Percentiles rank a stretch among this genome's conserved stretches.
Conservation (phyloP, 768 basidiomycete species). For the Mycena belliarum region DNA sequence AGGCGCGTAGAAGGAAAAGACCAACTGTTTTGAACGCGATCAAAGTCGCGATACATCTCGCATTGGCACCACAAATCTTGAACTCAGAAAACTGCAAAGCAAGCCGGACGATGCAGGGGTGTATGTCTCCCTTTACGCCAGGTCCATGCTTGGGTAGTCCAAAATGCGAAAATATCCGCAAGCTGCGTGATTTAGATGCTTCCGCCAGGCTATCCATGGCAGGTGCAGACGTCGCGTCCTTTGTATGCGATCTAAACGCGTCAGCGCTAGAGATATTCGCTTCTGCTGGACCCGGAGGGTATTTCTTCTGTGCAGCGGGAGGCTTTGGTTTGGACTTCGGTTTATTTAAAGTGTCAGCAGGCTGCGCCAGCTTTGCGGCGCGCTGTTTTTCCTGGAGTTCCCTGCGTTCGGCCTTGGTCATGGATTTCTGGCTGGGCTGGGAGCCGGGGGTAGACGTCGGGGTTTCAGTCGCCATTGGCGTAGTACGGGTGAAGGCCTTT, state of each 20-base stretch:
- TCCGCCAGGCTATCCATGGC: constrained; percentile 35
- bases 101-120: constrained; percentile 84
- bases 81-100: constrained; percentile 92
- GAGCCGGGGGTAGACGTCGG: constrained; percentile 24
- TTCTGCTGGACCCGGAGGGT: constrained; percentile 27
- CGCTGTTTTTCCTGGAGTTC: constrained; percentile 80
- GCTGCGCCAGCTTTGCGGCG: constrained; percentile 60
- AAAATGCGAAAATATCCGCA: constrained; percentile 87
- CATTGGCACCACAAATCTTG: constrained; percentile 92
- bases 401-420: constrained; percentile 79
- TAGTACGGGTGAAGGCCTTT: background rate
- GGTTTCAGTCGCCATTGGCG: constrained; percentile 1
- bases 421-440: constrained; percentile 62
- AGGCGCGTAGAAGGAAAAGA: constrained; percentile 17
- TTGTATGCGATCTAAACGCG: constrained; percentile 7
- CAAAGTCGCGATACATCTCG: constrained; percentile 90
- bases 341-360: constrained; percentile 16
- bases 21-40: constrained; percentile 89
- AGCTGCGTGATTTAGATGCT: constrained; percentile 54
- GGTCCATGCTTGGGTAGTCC: constrained; percentile 66
- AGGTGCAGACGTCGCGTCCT: constrained; percentile 18
- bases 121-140: constrained; percentile 79
- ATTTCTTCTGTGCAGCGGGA: constrained; percentile 26
- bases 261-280: constrained; percentile 28
- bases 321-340: constrained; percentile 27